These are phyloP conservation scores for Cryptosporidium sp. DNA, from an alignment of 169 alveolate species.

Conservation along the genomic window DNA sequence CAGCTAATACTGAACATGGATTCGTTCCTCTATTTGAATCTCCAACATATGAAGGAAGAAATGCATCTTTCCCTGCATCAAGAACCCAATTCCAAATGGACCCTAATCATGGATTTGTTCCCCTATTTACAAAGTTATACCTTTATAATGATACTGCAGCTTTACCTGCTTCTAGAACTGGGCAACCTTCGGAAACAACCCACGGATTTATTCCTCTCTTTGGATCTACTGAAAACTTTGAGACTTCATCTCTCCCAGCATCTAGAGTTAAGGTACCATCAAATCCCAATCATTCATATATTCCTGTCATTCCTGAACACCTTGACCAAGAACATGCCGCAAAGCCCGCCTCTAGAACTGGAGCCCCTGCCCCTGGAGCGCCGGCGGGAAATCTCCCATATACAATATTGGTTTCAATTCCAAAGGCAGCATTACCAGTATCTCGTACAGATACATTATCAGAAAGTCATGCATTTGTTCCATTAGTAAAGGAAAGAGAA, in stretches of 20 bases:
- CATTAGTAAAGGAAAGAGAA: conserved; percentile 17
- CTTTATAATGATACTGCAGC: conserved; percentile 32
- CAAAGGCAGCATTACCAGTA: conserved; percentile 55
- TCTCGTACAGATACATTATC: conserved; percentile 36
- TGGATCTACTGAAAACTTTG: background rate
- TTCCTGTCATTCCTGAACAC: background rate
- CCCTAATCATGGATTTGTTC: conserved; percentile 24
- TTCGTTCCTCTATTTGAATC: conserved; percentile 24
- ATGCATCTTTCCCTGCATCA: conserved; percentile 30
- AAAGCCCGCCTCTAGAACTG: conserved; percentile 57
- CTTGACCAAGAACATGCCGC: conserved; percentile 45
- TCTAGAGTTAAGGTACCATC: conserved; percentile 20
- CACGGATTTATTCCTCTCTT: conserved; percentile 46
- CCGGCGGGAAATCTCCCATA: conserved; percentile 36
- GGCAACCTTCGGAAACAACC: background rate
- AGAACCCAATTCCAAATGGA: conserved; percentile 11
- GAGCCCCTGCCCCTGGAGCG: conserved; percentile 66
- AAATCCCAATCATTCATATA: conserved; percentile 13
- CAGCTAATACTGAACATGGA: conserved; percentile 11
- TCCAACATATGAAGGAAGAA: background rate
- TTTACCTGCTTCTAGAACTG: conserved; percentile 60
- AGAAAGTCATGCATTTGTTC: background rate
- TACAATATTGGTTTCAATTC: conserved; percentile 38
- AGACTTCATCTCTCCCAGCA: conserved; percentile 20
- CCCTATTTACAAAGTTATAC: background rate